Base-by-base conservation (phyloP, 192 early-diverging fungal genomes). In the Coemansia sp. region DNA sequence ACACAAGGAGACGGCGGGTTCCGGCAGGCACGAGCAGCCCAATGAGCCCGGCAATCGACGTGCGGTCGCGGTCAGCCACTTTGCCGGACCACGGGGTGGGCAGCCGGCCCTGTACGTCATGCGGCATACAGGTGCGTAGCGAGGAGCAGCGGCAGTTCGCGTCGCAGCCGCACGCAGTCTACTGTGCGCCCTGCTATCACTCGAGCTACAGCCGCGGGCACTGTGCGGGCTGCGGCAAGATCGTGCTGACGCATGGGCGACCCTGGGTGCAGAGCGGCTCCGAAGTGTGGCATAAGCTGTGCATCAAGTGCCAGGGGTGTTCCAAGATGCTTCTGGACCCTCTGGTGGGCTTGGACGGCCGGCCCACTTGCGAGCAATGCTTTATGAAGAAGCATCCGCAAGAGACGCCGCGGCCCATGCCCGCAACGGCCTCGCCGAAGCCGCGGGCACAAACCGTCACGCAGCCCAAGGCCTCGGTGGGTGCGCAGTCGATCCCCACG, bases 281-380 rank as follows among this genome's bases (percentile, higher is more conserved):
- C 40, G 48, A 45, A 2, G 68, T 72, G 11, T 80, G 79, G 79
- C 79, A 80, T 50, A 76, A 80, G 56, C 69, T 80, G 54, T 80
- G 79, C 44, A 64, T 80, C 43, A 64, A 62, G 42, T 80, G 79
- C 46, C 36, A 47, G 17, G n/a, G 52, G 3, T 80, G 79, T 46
- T 37, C 31, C 16, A 71, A 65, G 38, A 53, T 72, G 20, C 58
- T 80, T 9, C 51, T 76, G 6, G 49, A 57, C 6, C 79, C 79
- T 43, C 54, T 76, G 15, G 69, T 76, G 6, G 79, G 66, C 41
- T 16, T 63, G 28, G 63, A 56, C 1, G 73, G 73, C 0, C 38
- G 41, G 47, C 79, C 79, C 3, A 66, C 58, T 1, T 80, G 79
- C 49, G 79, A 80, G 51, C 62, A 61, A n/a, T 80, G 79, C 57